Conservation (phyloP, 257 asterid genomes). For the Agastache rugosa region DNA sequence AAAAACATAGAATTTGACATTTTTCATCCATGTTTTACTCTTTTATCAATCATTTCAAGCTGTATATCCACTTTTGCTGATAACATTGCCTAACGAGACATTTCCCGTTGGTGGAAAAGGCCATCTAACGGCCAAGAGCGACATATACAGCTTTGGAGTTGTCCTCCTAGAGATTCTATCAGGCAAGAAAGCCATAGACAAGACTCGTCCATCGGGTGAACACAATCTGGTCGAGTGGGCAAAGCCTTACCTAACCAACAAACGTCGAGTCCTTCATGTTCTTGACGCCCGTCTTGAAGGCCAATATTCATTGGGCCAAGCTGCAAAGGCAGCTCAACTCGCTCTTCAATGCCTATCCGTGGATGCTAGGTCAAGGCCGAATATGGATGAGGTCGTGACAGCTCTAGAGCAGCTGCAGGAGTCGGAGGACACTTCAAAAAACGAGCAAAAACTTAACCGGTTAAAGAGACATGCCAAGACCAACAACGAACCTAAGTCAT, state of each 20-base stretch:
- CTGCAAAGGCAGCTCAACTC: constrained; percentile 56
- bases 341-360: constrained; percentile 61
- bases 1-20: neutral
- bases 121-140: constrained; percentile 77
- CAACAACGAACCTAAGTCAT: constrained; percentile 34
- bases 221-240: constrained; percentile 81
- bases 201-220: constrained; percentile 71
- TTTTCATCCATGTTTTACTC: neutral
- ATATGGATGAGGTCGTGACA: constrained; percentile 62
- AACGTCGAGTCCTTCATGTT: constrained; percentile 58
- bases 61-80: neutral
- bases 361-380: constrained; percentile 64
- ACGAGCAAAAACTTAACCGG: constrained; percentile 40
- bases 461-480: constrained; percentile 38
- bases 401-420: constrained; percentile 65
- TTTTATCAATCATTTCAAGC: too few species aligned
- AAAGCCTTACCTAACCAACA: constrained; percentile 71
- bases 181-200: constrained; percentile 78
- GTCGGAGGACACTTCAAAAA: constrained; percentile 44
- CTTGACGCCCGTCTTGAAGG: constrained; percentile 71
- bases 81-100: constrained; percentile 21
- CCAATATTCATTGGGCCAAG: constrained; percentile 53
- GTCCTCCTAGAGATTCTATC: constrained; percentile 71
- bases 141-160: constrained; percentile 79
- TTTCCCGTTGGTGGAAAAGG: constrained; percentile 41